Conservation (phyloP, 768 basidiomycete genomes). For the Trametes sanguinea region DNA sequence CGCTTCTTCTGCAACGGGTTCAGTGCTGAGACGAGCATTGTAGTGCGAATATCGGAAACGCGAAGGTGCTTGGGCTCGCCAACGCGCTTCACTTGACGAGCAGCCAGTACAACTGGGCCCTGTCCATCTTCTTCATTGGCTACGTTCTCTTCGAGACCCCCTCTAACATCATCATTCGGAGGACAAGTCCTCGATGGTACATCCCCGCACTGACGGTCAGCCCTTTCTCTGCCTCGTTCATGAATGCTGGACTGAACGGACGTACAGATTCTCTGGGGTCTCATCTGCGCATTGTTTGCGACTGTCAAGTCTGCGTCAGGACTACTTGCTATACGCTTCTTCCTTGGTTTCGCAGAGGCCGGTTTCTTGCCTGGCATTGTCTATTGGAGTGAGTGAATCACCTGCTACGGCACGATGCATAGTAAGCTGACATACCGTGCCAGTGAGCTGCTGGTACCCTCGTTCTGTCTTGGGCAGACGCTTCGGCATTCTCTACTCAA, state of each 20-base stretch:
- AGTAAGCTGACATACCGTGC: background rate
- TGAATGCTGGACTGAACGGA: background rate
- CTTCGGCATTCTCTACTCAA: constrained; percentile 33
- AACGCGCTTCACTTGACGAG: constrained; percentile 29
- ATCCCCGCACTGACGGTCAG: constrained; percentile 39
- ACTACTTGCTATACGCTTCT: constrained; percentile 44
- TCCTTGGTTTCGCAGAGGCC: constrained; percentile 40
- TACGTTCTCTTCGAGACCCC: constrained; percentile 47
- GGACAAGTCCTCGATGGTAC: constrained; percentile 38
- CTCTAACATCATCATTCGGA: constrained; percentile 41
- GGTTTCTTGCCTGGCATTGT: constrained; percentile 43
- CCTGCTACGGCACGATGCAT: too few relatives aligned
- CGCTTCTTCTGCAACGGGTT: background rate
- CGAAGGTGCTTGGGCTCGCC: constrained; percentile 32
- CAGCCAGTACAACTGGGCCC: constrained; percentile 41
- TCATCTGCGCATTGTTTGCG: constrained; percentile 33
- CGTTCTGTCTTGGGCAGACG: constrained; percentile 28
- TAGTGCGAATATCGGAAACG: constrained; percentile 38
- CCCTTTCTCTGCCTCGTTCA: constrained; percentile 24
- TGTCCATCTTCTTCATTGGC: constrained; percentile 43
- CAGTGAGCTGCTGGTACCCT: constrained; percentile 47
- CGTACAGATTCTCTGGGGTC: constrained; percentile 33
- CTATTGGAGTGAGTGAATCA: constrained; percentile 33
- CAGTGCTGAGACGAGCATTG: background rate
- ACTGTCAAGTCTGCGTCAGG: constrained; percentile 31